These are phyloP conservation scores for Colletotrichum abscissum DNA, from an alignment of 2,329 filamentous ascomycete genomes.

Conservation along the genomic window DNA sequence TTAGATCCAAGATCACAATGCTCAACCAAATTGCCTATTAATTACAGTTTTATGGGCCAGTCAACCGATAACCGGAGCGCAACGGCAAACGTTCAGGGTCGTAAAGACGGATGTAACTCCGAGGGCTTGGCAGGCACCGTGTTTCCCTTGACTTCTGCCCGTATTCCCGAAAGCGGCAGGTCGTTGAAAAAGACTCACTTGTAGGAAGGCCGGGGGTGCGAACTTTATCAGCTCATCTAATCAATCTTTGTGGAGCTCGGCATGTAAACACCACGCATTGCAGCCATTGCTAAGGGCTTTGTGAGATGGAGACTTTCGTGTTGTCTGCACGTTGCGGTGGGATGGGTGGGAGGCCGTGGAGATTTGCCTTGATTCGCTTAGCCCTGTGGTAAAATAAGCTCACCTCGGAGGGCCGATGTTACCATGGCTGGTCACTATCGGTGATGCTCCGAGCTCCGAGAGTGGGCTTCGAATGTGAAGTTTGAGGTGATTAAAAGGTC, in stretches of 20 bases:
- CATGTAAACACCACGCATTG: neutral
- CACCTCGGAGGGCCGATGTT: neutral
- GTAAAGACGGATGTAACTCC: neutral
- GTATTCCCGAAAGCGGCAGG: slow-evolving; percentile 19
- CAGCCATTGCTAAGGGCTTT: neutral
- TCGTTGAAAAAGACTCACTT: slow-evolving; percentile 11
- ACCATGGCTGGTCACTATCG: neutral
- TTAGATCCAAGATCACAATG: neutral
- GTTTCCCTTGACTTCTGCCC: neutral
- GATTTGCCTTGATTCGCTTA: neutral
- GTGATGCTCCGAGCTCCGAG: neutral
- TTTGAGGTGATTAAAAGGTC: neutral
- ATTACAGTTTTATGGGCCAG: slow-evolving; percentile 7
- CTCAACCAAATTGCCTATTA: neutral
- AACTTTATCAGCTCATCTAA: slow-evolving; percentile 33
- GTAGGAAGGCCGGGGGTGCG: neutral
- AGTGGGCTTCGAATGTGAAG: neutral
- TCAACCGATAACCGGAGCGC: slow-evolving; percentile 13
- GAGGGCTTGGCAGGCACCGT: neutral
- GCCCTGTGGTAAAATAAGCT: neutral
- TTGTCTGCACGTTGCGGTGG: neutral
- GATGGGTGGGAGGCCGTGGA: neutral
- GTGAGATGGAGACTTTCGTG: neutral
- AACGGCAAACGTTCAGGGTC: neutral
- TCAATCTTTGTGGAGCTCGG: slow-evolving; percentile 17